Evolutionary conservation across 2,329 filamentous ascomycete genomes (phyloP), one percentile per base, ranked within the genome.

Genomic region (Pestalotiopsis fici): DNA sequence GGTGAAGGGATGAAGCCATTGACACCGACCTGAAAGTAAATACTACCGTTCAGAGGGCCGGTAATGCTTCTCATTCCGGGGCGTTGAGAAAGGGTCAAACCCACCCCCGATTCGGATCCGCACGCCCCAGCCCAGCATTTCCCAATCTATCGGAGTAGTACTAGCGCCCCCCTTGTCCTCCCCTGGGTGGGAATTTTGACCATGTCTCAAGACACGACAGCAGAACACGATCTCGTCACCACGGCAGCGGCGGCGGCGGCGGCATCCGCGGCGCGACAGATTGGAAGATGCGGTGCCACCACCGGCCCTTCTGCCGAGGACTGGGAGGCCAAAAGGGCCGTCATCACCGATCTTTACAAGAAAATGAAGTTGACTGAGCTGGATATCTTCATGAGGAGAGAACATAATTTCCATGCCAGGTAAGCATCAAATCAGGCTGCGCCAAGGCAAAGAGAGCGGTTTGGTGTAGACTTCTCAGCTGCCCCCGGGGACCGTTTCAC

Each of bases 221-320:
- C 43, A 50, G n/a, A 50, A 7, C 43, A 18, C 18, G 43, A 50
- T 18, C 43, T 50, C 43, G 43, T 25, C 47, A 55, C 50, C 23
- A 18, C 61, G 39, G n/a, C 13, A 54, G 43, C 35, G 31, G 47
- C 60, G 9, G 15, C 15, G 39, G 31, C 43, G 15, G 15, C 60
- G 21, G 35, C 31, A 18, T 15, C 7, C 23, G 3, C 60, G 28
- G 13, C 39, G 50, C n/a, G 39, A 35, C 61, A 55, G 37, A 37
- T 25, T n/a, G 23, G 25, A 23, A 18, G 27, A 28, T 64, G 61
- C 43, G 61, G 47, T 64, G 43, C 61, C 23, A 64, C 39, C 39
- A 55, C 61, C 23, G 61, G 61, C 47, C 61, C 61, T 9, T 64
- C 61, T 11, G 61, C 61, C 13, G 39, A 55, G 43, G 61, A 64